Evolutionary conservation across 768 basidiomycete species (phyloP).

Genomic region (Podaxis sp.): DNA sequence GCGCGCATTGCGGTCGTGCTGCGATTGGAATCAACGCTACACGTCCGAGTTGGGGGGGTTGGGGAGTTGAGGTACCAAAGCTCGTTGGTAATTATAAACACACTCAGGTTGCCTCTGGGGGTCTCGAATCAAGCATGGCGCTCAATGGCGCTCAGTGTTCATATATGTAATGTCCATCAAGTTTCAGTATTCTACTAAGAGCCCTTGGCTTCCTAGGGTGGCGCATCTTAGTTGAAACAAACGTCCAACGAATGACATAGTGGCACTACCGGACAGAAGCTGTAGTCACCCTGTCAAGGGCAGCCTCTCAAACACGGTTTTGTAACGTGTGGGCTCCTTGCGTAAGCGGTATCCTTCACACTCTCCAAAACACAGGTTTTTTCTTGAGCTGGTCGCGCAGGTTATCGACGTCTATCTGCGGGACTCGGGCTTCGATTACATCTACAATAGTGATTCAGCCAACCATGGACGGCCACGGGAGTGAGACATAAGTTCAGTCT

Average conservation of each 20-base stretch:
- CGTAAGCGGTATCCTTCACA: background rate
- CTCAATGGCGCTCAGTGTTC: no score
- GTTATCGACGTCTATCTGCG: no score
- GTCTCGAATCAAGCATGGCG: no score
- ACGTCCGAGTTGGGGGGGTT: background rate
- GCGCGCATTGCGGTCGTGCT: background rate
- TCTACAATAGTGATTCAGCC: no score
- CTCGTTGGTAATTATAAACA: background rate
- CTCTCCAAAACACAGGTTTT: background rate
- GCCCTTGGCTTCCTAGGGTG: background rate
- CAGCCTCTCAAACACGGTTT: no score
- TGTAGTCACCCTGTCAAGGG: background rate
- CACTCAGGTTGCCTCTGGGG: no score
- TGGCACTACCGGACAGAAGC: no score
- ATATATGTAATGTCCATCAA: background rate
- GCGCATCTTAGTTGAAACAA: background rate
- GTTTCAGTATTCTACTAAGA: background rate
- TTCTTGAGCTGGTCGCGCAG: background rate
- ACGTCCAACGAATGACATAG: background rate
- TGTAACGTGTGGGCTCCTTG: no score
- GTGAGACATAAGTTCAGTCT: no score
- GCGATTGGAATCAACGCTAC: no score
- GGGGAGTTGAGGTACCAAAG: background rate
- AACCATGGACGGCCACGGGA: no score
- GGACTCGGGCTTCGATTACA: no score